Evolutionary conservation across 176 grass and related monocot genomes (phyloP).

Genomic region (Avena atlantica): DNA sequence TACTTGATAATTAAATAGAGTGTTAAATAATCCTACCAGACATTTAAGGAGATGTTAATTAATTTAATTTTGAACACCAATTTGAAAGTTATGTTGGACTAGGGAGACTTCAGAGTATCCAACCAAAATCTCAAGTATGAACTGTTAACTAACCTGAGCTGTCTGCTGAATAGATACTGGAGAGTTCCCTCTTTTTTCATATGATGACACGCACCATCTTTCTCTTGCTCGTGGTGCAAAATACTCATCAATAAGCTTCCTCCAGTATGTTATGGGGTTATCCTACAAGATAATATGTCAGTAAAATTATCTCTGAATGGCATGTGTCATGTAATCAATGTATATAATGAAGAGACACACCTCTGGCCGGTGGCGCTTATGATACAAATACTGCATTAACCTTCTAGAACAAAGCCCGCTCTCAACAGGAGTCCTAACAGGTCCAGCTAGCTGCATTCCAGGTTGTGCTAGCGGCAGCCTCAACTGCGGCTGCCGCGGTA

Average conservation of each 20-base stretch:
- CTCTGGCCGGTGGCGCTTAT: slow-evolving; percentile 76
- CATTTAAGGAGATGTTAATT: background rate
- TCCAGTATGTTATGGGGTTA: slow-evolving; percentile 92
- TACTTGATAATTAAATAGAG: background rate
- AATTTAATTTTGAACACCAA: slow-evolving; percentile 12
- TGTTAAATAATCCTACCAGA: slow-evolving; percentile 7
- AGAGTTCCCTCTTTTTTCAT: slow-evolving; percentile 84
- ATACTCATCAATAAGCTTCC: slow-evolving; percentile 93
- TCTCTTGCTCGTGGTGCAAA: slow-evolving; percentile 87
- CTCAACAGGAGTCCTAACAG: slow-evolving; percentile 64
- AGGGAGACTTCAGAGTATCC: background rate
- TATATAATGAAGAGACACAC: slow-evolving; percentile 51
- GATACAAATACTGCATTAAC: slow-evolving; percentile 93
- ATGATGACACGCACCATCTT: slow-evolving; percentile 91
- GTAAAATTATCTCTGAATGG: slow-evolving; percentile 37
- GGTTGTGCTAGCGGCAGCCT: slow-evolving; percentile 63
- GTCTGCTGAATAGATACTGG: slow-evolving; percentile 67
- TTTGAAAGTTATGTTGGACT: background rate
- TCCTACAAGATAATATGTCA: slow-evolving; percentile 48
- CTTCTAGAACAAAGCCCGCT: slow-evolving; percentile 84
- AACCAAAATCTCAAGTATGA: background rate
- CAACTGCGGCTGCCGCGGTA: slow-evolving; percentile 66
- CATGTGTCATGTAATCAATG: slow-evolving; percentile 25
- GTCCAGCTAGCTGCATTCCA: slow-evolving; percentile 61
- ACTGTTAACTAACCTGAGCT: slow-evolving; percentile 62